Evolutionary conservation across 2,329 filamentous ascomycete genomes (phyloP).

Genomic region (Fusarium robinianum): DNA sequence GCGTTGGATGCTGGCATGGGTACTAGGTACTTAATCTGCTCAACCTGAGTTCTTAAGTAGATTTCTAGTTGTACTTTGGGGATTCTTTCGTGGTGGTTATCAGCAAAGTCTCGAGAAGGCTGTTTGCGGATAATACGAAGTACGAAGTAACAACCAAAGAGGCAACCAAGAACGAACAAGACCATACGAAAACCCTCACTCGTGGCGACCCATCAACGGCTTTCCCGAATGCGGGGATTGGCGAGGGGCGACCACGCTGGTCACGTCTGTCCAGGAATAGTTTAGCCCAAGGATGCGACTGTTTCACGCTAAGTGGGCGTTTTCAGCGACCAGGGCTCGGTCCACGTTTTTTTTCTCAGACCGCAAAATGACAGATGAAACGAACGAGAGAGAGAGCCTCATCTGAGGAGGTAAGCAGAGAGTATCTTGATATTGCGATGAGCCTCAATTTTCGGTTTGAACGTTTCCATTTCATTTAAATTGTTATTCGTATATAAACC

Average conservation of each 20-base stretch:
- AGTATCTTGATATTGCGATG: too few relatives aligned
- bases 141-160: constrained; percentile 2
- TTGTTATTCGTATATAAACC: neutral
- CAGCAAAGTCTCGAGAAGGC: too few relatives aligned
- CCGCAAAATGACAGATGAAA: constrained; percentile 16
- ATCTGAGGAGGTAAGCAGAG: too few relatives aligned
- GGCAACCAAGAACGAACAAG: neutral
- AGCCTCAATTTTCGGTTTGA: too few relatives aligned
- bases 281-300: constrained; percentile 10
- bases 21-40: too few relatives aligned
- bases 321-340: constrained; percentile 9
- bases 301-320: constrained; percentile 30
- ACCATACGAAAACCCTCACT: neutral
- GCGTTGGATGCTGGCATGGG: too few relatives aligned
- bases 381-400: constrained; percentile 1
- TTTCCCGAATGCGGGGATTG: neutral
- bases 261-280: constrained; percentile 3
- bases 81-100: too few relatives aligned
- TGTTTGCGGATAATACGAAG: too few relatives aligned
- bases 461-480: neutral
- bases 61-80: too few relatives aligned
- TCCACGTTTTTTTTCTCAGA: constrained; percentile 2
- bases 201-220: neutral
- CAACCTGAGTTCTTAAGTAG: too few relatives aligned
- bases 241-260: constrained; percentile 3